These are phyloP conservation scores for Xanthoconium stramineum DNA, from an alignment of 768 basidiomycete species.

Conservation along the genomic window DNA sequence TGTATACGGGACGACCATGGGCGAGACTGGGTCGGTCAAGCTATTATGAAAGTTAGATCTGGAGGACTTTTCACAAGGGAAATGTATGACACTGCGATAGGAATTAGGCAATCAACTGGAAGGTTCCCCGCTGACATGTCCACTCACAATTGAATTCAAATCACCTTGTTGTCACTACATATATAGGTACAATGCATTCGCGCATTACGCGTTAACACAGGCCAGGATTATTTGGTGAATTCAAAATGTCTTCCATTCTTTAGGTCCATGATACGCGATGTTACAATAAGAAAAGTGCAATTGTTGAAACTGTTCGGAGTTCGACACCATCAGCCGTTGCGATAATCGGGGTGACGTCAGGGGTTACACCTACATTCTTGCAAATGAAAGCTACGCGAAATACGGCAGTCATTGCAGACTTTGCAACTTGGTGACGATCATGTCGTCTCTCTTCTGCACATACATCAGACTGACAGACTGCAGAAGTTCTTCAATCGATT, in stretches of 20 bases:
- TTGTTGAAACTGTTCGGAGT: background rate
- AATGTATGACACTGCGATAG: constrained; percentile 51
- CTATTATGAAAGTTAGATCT: constrained; percentile 49
- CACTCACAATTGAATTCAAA: background rate
- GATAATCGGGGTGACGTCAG: background rate
- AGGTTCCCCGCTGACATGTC: constrained; percentile 9
- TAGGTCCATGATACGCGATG: constrained; percentile 1
- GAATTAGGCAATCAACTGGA: constrained; percentile 30
- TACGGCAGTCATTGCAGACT: constrained; percentile 30
- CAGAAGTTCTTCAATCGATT: constrained; percentile 60
- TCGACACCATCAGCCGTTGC: constrained; percentile 3
- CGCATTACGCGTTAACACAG: background rate
- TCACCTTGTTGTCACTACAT: background rate
- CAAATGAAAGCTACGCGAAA: background rate
- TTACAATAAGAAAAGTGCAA: constrained; percentile 11
- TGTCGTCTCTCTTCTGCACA: constrained; percentile 42
- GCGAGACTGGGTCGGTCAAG: constrained; percentile 49
- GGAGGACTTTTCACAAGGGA: constrained; percentile 52
- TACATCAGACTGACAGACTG: constrained; percentile 55
- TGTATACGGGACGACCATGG: constrained; percentile 64
- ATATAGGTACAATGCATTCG: background rate
- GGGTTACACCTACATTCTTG: constrained; percentile 7
- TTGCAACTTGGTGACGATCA: constrained; percentile 47
- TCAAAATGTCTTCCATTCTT: background rate
- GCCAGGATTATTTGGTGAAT: background rate